Conservation (phyloP, 306 rosid genomes). For the Glycine latifolia region DNA sequence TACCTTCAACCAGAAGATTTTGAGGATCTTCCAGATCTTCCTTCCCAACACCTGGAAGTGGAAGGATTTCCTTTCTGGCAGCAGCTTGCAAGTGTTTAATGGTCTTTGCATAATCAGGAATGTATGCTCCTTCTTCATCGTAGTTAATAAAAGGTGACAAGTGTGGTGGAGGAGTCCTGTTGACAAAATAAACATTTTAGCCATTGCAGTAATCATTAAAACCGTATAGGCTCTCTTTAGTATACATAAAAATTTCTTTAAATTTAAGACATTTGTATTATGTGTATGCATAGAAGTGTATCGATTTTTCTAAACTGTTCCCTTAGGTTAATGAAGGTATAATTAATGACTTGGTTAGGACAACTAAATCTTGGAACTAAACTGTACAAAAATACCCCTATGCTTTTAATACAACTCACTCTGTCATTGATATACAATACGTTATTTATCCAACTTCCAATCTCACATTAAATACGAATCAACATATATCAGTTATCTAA, state of each 20-base stretch:
- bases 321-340: not conserved
- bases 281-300: not conserved
- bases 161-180: conserved; percentile 91
- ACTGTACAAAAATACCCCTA: not conserved
- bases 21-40: conserved; percentile 90
- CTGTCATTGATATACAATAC: not conserved
- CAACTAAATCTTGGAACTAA: not conserved
- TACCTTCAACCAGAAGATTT: conserved; percentile 71
- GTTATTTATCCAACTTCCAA: conserved; percentile 12
- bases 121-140: conserved; percentile 82
- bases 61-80: conserved; percentile 76
- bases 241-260: not conserved
- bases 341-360: conserved; percentile 15
- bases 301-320: not conserved
- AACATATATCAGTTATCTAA: conserved; percentile 1
- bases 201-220: not conserved
- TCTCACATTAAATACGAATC: not conserved
- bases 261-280: not conserved
- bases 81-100: conserved; percentile 74
- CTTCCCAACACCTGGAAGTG: conserved; percentile 78
- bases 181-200: conserved; percentile 20
- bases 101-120: conserved; percentile 93
- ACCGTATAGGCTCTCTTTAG: conserved; percentile 9
- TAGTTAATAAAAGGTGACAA: conserved; percentile 90
- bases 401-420: not conserved